Conservation (phyloP, 768 basidiomycete species). For the Leccinum longicurvipes region DNA sequence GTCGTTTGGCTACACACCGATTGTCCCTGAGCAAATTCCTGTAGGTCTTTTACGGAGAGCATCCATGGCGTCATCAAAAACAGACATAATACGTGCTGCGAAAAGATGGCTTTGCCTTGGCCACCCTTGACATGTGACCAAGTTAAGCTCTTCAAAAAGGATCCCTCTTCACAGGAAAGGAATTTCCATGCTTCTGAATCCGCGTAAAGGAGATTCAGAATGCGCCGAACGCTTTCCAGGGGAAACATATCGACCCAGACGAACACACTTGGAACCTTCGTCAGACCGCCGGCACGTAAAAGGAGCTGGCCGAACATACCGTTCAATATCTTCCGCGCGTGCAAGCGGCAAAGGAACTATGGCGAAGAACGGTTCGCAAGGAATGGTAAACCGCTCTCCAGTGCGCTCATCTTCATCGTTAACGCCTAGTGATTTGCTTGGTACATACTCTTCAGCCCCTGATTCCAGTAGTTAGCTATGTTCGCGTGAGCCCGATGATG, state of each 20-base stretch:
- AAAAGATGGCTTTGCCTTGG: slow-evolving; percentile 9
- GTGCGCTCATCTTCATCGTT: slow-evolving; percentile 38
- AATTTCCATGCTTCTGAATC: slow-evolving; percentile 32
- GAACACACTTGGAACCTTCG: slow-evolving; percentile 34
- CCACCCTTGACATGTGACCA: slow-evolving; percentile 25
- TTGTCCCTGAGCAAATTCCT: slow-evolving; percentile 29
- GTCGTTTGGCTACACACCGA: slow-evolving; percentile 12
- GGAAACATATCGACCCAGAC: slow-evolving; percentile 52
- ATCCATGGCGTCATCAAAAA: slow-evolving; percentile 42
- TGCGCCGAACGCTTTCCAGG: slow-evolving; percentile 46
- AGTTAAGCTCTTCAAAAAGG: slow-evolving; percentile 23
- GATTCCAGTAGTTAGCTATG: slow-evolving; percentile 6
- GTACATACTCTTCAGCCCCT: slow-evolving; percentile 42
- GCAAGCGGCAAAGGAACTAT: slow-evolving; percentile 34
- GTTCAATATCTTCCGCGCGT: slow-evolving; percentile 40
- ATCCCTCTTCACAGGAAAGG: slow-evolving; percentile 18
- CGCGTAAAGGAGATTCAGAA: slow-evolving; percentile 33
- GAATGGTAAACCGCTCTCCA: slow-evolving; percentile 42
- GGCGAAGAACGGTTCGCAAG: slow-evolving; percentile 39
- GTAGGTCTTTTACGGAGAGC: slow-evolving; percentile 32
- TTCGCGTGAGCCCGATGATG: background rate
- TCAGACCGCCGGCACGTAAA: slow-evolving; percentile 1
- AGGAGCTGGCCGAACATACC: slow-evolving; percentile 31
- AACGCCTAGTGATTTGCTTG: slow-evolving; percentile 32
- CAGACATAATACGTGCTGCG: slow-evolving; percentile 24